Conservation (phyloP, 345 rosid genomes). For the Eucalyptus curtisii region DNA sequence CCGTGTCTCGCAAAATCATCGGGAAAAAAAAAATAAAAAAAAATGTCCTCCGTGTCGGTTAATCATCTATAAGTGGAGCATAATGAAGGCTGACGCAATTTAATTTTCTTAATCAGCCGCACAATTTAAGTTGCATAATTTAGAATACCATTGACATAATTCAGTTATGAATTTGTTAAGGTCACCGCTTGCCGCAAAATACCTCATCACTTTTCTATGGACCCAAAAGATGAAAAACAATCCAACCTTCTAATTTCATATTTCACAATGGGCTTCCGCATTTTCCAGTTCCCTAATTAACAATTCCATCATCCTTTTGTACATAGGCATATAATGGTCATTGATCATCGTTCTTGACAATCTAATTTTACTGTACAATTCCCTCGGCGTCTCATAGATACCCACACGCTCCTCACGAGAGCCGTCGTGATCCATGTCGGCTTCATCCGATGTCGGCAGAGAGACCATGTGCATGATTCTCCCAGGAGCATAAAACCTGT, state of each 20-base stretch:
- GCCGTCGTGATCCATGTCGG: not conserved
- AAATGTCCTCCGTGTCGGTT: rapidly evolving
- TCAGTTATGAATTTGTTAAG: not conserved
- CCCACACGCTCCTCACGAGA: constrained; percentile 23
- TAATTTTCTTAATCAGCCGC: not conserved
- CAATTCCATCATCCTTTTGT: constrained; percentile 83
- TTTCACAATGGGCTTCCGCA: constrained; percentile 9
- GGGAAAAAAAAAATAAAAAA: no score
- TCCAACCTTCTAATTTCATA: not conserved
- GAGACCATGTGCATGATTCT: constrained; percentile 75
- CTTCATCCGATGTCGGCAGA: constrained; percentile 7
- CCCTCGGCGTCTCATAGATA: constrained; percentile 72
- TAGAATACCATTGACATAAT: not conserved
- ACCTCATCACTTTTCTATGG: not conserved
- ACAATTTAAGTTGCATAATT: not conserved
- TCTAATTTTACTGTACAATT: constrained; percentile 82
- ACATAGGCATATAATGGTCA: constrained; percentile 97
- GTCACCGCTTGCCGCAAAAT: not conserved
- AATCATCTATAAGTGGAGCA: not conserved
- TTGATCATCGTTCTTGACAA: constrained; percentile 87
- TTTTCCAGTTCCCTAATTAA: constrained; percentile 51
- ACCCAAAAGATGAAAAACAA: not conserved
- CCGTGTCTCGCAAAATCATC: not conserved
- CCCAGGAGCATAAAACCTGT: constrained; percentile 81
- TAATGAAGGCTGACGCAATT: not conserved